Conservation (phyloP, 2,329 filamentous ascomycete species). For the Neophaeococcomyces mojaviensis region DNA sequence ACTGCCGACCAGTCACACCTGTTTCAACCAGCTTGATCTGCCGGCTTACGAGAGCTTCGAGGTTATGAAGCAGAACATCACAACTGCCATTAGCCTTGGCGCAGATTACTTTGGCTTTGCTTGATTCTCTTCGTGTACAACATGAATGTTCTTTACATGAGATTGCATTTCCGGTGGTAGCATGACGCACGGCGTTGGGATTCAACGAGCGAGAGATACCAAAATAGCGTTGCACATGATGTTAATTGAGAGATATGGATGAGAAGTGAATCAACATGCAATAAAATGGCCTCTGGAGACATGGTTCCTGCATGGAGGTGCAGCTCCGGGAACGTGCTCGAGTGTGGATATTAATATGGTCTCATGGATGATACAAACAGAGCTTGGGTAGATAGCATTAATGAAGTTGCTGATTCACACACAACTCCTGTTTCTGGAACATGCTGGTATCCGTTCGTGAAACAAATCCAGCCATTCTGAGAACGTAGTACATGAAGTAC, state of each 20-base stretch:
- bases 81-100: conserved; percentile 95
- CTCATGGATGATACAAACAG: neutral
- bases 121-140: conserved; percentile 32
- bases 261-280: neutral
- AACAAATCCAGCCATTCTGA: too few relatives aligned
- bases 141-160: neutral
- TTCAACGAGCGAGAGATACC: neutral
- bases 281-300: neutral
- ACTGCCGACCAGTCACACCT: conserved; percentile 92
- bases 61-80: conserved; percentile 72
- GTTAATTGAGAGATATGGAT: neutral
- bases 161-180: neutral
- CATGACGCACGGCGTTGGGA: conserved; percentile 5
- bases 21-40: conserved; percentile 98
- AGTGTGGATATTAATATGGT: neutral
- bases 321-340: neutral
- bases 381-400: neutral
- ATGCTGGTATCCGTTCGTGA: neutral
- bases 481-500: too few relatives aligned
- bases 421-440: neutral
- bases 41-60: conserved; percentile 98
- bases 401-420: neutral
- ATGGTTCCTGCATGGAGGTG: neutral
- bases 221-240: neutral
- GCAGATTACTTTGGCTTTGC: conserved; percentile 98